These are phyloP conservation scores for Schwanniomyces etchellsii DNA, from an alignment of 1,139 yeast genomes.

Conservation along the genomic window DNA sequence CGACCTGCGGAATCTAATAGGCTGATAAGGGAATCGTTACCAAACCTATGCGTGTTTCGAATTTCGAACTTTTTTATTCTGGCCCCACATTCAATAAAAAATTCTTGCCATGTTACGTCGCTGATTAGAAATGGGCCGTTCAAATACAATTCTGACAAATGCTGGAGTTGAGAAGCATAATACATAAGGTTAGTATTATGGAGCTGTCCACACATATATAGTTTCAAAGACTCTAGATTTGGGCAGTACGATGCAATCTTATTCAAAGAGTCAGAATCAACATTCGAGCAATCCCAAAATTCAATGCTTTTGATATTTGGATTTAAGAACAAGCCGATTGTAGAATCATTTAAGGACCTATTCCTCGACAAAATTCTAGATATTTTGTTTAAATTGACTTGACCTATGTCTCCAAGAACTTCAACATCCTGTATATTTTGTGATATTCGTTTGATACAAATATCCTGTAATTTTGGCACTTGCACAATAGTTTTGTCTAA, in stretches of 20 bases:
- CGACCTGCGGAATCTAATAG: slow-evolving; percentile 61
- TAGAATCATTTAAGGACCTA: slow-evolving; percentile 66
- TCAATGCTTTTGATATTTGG: slow-evolving; percentile 53
- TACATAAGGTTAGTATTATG: slow-evolving; percentile 71
- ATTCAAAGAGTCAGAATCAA: slow-evolving; percentile 59
- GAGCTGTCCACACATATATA: slow-evolving; percentile 91
- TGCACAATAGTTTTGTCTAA: slow-evolving; percentile 61
- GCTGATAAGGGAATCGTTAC: slow-evolving; percentile 57
- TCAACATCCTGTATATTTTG: slow-evolving; percentile 73
- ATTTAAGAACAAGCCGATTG: slow-evolving; percentile 67
- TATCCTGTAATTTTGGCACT: slow-evolving; percentile 72
- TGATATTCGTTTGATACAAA: slow-evolving; percentile 69
- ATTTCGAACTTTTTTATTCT: slow-evolving; percentile 46
- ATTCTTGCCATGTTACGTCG: slow-evolving; percentile 69
- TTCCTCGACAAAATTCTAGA: slow-evolving; percentile 75
- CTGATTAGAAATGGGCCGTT: slow-evolving; percentile 89
- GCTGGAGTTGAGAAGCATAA: slow-evolving; percentile 50
- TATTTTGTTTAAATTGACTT: slow-evolving; percentile 56
- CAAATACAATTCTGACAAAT: slow-evolving; percentile 49
- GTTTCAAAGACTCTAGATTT: slow-evolving; percentile 53
- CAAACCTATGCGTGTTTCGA: slow-evolving; percentile 78
- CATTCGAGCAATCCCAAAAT: slow-evolving; percentile 90
- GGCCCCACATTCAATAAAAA: slow-evolving; percentile 44
- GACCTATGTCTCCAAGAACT: slow-evolving; percentile 74
- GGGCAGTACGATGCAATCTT: slow-evolving; percentile 81